Evolutionary conservation across 2,329 filamentous ascomycete species (phyloP).

Genomic region (Aspergillus sp.): DNA sequence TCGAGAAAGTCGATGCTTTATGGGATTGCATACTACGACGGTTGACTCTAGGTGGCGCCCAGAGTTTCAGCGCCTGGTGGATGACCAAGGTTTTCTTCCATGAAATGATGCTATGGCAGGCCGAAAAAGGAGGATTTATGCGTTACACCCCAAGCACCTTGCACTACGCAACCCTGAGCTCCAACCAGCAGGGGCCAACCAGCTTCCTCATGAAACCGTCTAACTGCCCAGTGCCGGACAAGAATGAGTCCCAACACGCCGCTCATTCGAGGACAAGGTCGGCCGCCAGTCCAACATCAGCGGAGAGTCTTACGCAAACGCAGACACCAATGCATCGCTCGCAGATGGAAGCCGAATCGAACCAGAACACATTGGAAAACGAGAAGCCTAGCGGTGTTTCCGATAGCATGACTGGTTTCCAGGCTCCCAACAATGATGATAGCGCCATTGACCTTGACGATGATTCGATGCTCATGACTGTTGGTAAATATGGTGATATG

Average conservation of each 20-base stretch:
- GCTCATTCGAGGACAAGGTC: conserved; percentile 26
- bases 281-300: conserved; percentile 19
- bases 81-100: conserved; percentile 94
- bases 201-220: conserved; percentile 27
- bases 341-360: conserved; percentile 23
- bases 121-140: conserved; percentile 88
- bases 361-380: conserved; percentile 31
- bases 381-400: conserved; percentile 50
- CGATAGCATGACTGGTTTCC: conserved; percentile 42
- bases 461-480: conserved; percentile 45
- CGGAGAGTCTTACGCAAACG: conserved; percentile 20
- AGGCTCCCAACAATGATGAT: conserved; percentile 59
- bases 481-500: conserved; percentile 50
- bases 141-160: conserved; percentile 48
- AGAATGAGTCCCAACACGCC: conserved; percentile 20
- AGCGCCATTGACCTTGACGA: conserved; percentile 70
- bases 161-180: conserved; percentile 28
- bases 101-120: conserved; percentile 89
- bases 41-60: conserved; percentile 47
- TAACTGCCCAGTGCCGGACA: conserved; percentile 16
- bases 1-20: conserved; percentile 47
- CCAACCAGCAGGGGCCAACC: conserved; percentile 26
- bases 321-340: conserved; percentile 18
- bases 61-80: conserved; percentile 53
- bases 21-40: conserved; percentile 49